Evolutionary conservation across 108 stramenopile species (phyloP).

Genomic region (Cylindrotheca fusiformis): DNA sequence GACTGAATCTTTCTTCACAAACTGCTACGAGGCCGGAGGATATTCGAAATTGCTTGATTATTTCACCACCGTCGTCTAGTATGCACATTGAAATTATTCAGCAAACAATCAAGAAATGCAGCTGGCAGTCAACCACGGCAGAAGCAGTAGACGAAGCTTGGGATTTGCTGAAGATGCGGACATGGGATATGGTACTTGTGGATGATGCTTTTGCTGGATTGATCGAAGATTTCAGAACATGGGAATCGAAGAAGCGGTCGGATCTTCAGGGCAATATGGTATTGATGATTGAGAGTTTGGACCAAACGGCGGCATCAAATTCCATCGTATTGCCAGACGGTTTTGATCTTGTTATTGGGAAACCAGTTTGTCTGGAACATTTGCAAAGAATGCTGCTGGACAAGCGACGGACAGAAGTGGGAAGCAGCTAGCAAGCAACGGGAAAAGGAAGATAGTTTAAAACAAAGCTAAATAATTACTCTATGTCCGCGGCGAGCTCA

Average conservation of each 20-base stretch:
- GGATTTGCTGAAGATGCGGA: constrained; percentile 45
- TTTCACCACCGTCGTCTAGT: constrained; percentile 4
- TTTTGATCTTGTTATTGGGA: constrained; percentile 11
- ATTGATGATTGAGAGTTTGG: constrained; percentile 14
- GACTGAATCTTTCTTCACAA: neutral
- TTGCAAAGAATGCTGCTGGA: constrained; percentile 2
- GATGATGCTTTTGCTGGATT: constrained; percentile 42
- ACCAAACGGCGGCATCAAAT: neutral
- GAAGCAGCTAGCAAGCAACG: too few relatives aligned
- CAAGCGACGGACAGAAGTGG: too few relatives aligned
- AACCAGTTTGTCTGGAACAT: constrained; percentile 6
- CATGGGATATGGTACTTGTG: constrained; percentile 53
- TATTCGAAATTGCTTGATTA: constrained; percentile 1
- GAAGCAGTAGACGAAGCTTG: constrained; percentile 33
- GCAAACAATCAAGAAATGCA: constrained; percentile 20
- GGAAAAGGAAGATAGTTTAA: too few relatives aligned
- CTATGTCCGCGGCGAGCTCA: too few relatives aligned
- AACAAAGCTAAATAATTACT: too few relatives aligned
- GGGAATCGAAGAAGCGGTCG: constrained; percentile 50
- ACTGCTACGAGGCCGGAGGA: neutral
- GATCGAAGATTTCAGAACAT: constrained; percentile 48
- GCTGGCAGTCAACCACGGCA: constrained; percentile 38
- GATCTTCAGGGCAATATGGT: constrained; percentile 45
- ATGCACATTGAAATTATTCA: constrained; percentile 11
- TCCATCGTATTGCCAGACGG: neutral